Evolutionary conservation across 2,329 filamentous ascomycete species (phyloP).

Genomic region (Lecanosticta acicola): DNA sequence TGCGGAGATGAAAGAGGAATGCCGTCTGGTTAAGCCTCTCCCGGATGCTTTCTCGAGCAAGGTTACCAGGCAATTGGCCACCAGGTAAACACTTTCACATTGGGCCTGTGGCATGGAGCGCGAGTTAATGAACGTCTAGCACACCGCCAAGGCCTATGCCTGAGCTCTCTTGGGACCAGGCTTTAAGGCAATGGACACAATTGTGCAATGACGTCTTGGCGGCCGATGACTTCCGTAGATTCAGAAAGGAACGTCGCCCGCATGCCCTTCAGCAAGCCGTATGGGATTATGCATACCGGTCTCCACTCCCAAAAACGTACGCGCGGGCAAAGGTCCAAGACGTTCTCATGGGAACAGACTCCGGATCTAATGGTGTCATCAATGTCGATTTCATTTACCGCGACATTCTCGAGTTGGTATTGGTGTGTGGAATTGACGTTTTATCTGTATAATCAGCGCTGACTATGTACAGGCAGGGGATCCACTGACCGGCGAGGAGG

Average conservation of each 20-base stretch:
- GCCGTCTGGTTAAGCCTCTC: conserved; percentile 58
- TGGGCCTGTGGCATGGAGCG: too few species aligned
- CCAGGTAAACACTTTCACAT: conserved; percentile 39
- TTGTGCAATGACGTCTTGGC: conserved; percentile 69
- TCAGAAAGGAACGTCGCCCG: conserved; percentile 20
- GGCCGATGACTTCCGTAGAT: conserved; percentile 26
- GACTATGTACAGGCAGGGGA: conserved; percentile 60
- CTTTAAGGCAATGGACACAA: conserved; percentile 62
- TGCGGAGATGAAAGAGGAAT: conserved; percentile 18
- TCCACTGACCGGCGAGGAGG: conserved; percentile 63
- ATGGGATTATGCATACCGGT: conserved; percentile 57
- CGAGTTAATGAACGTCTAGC: too few species aligned
- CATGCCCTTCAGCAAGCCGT: conserved; percentile 36
- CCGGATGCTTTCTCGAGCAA: conserved; percentile 82
- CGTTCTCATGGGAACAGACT: conserved; percentile 63
- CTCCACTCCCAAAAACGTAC: conserved; percentile 77
- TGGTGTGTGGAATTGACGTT: neutral
- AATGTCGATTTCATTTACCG: conserved; percentile 70
- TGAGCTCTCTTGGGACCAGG: conserved; percentile 65
- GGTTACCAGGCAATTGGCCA: conserved; percentile 84
- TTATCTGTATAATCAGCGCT: too few species aligned
- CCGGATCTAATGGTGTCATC: conserved; percentile 60
- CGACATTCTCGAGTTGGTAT: conserved; percentile 64
- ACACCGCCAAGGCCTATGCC: conserved; percentile 90
- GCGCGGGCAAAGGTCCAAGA: conserved; percentile 56